Evolutionary conservation across 257 asterid species (phyloP), one percentile per base, ranked within the genome.

Genomic region (Scutellaria baicalensis): DNA sequence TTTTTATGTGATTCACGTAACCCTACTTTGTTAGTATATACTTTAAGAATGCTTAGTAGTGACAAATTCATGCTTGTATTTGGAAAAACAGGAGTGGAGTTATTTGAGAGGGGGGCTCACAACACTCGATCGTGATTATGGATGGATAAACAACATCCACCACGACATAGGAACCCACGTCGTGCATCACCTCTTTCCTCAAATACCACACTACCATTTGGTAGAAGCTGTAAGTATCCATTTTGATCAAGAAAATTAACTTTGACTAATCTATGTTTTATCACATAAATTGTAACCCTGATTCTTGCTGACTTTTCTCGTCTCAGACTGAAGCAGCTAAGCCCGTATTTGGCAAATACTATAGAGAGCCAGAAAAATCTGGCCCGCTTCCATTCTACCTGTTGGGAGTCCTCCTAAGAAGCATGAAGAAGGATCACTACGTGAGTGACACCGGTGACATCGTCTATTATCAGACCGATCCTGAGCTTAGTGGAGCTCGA

Each of bases 151-250:
- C 83, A 88, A 88, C 85, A 85, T 90, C 78, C 97, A 93, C 70
- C 98, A 93, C 27, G 97, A 93, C 80, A 90, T 90, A 1, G 98
- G 97, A 59, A 90, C 98, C 0, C 97, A 93, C 70, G 97, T 88
- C 52, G 84, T 93, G 33, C 98, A 93, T 73, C 98, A 93, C 52
- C 95, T 93, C 78, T 93, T 90, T 78, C 98, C 98, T 40, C 97
- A 93, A 75, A 90, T 93, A 75, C 97, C 97, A 64, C 98, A 92
- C 75, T 92, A 92, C 64, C 84, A 90, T 77, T 78, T 92, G 66
- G 65, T 82, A 4, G 97, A 93, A 84, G 98, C 98, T 8, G 98
- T 92, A 78, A 90, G 96, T 79, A 8, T 42, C 45, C 6, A 48
- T 42, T 71, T 60, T 23, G 6, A 10, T 64, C 57, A 6, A 20